Evolutionary conservation across 768 basidiomycete genomes (phyloP), one percentile per base, ranked within the genome.

Genomic region (Tylopilus sp.): DNA sequence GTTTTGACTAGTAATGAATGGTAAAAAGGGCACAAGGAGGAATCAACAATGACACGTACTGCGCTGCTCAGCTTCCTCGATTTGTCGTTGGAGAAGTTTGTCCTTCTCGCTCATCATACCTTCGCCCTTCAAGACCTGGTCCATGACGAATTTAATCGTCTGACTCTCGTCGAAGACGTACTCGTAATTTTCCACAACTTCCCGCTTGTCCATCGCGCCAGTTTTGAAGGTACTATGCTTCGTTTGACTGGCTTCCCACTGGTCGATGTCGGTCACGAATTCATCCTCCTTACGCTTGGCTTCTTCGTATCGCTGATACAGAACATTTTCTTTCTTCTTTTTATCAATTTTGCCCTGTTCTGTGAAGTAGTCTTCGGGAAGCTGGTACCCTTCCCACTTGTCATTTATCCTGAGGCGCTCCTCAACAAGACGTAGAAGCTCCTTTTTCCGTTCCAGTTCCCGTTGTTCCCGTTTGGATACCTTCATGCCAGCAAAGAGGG

Each of bases 81-180:
- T 91, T 66, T 95, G 92, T 51, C 82, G 78, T 64, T 95, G 84
- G 17, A 99, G 73, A 21, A 92, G 75, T 64, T 83, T 88, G 56
- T 98, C 94, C 54, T 92, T 89, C 12, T 88, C 84, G 55, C 84
- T 89, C 81, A 97, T 79, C 42, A 69, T 80, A 13, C 81, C 77
- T 55, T 81, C 79, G 6, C 87, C 87, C 48, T 81, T 81, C 62
- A 91, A 68, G 9, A 85, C 80, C 45, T 80, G 74, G 56, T 94
- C 94, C 84, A 93, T 85, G 65, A 96, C 87, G 72, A 96, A 99
- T 67, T 91, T 79, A 68, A 99, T 98, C 21, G 92, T 93, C 72
- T 97, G 96, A 63, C 85, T 90, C 70, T 98, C 97, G 69, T 99
- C 97, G 63, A 99, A 98, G 42, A 99, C 96, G 67, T 94, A 99